phyloP scores from a whole-genome alignment of 1,284 basidiomycete genomes.

The Ganoderma meredithae region DNA sequence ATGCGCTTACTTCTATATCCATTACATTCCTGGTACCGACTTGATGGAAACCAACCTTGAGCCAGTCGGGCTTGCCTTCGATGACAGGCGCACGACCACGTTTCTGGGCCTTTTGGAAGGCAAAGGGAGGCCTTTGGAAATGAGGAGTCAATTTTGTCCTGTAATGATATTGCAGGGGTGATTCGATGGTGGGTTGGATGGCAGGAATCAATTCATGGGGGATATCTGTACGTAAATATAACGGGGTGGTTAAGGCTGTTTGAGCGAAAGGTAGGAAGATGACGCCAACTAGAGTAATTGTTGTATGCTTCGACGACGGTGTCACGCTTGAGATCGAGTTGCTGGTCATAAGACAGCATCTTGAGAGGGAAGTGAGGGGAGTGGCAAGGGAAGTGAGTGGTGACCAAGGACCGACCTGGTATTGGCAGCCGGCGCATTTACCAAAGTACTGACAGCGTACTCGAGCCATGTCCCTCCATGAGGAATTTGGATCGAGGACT shows the following conservation, averaged over 20 bases:
- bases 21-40: conserved; percentile 81
- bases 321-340: conserved; percentile 86
- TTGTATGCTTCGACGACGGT: conserved; percentile 90
- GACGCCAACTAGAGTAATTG: conserved; percentile 72
- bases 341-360: conserved; percentile 90
- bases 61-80: conserved; percentile 59
- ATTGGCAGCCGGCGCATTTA: conserved; percentile 81
- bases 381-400: background rate
- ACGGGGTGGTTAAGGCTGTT: background rate
- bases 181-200: conserved; percentile 82
- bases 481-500: conserved; percentile 69
- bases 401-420: conserved; percentile 57
- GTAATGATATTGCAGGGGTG: conserved; percentile 91
- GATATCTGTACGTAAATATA: conserved; percentile 53
- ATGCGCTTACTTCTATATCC: conserved; percentile 87
- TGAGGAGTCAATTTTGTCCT: conserved; percentile 98
- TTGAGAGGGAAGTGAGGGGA: conserved; percentile 41
- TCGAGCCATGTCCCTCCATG: conserved; percentile 68
- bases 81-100: conserved; percentile 36
- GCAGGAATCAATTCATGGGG: conserved; percentile 64
- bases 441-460: conserved; percentile 90
- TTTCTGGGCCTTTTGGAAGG: conserved; percentile 45
- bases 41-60: conserved; percentile 91
- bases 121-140: conserved; percentile 84
- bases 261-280: background rate